Conservation (phyloP, 2,329 filamentous ascomycete species). For the Arthrinium phaeospermum region DNA sequence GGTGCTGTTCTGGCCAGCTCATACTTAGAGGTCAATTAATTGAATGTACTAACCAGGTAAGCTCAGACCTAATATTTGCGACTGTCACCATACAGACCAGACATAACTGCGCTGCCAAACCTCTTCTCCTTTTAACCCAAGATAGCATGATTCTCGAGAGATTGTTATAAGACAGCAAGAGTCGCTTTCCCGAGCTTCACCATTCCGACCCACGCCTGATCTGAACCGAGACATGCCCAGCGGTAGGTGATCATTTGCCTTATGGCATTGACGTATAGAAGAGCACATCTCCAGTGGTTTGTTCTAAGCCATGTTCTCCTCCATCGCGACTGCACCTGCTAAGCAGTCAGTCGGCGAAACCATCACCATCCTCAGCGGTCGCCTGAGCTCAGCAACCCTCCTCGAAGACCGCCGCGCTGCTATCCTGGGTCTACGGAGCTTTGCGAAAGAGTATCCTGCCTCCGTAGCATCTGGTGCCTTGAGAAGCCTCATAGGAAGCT, state of each 20-base stretch:
- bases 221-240: constrained; percentile 30
- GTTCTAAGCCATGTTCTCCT: constrained; percentile 60
- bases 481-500: constrained; percentile 81
- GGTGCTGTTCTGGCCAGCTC: not conserved
- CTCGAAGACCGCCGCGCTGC: constrained; percentile 94
- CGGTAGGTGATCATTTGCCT: constrained; percentile 33
- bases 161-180: not conserved
- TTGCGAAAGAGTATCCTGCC: constrained; percentile 94
- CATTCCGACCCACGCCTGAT: not conserved
- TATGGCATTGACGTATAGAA: constrained; percentile 35
- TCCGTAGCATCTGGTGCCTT: constrained; percentile 94
- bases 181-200: not conserved
- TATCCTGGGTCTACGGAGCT: constrained; percentile 90
- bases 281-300: constrained; percentile 14
- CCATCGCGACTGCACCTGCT: constrained; percentile 74
- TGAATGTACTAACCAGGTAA: not conserved
- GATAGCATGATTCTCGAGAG: not conserved
- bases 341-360: constrained; percentile 97
- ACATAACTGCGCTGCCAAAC: not conserved
- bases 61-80: not conserved
- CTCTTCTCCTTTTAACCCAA: not conserved
- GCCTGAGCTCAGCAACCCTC: constrained; percentile 86
- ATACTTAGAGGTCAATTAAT: not conserved
- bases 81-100: not conserved
- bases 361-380: constrained; percentile 86